phyloP scores from a whole-genome alignment of 345 rosid genomes.

The Boechera retrofracta region DNA sequence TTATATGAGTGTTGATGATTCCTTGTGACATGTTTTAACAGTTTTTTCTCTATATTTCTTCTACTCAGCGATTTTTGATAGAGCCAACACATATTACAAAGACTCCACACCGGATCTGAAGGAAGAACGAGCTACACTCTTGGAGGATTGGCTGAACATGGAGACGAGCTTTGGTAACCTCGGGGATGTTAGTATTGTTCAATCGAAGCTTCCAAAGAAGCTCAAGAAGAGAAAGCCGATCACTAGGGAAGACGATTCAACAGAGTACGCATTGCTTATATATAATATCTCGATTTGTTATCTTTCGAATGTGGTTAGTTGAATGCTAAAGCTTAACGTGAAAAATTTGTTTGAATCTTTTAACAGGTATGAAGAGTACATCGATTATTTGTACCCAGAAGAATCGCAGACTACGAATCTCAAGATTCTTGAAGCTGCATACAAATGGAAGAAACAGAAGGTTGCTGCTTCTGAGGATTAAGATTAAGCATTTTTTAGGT shows the following conservation, averaged over 20 bases:
- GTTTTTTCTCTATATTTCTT: no score
- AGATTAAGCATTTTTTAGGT: not conserved
- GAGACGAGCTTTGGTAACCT: constrained; percentile 13
- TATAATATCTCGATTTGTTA: not conserved
- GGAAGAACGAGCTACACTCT: no score
- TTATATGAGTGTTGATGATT: no score
- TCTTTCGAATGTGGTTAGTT: not conserved
- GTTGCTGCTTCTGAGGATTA: constrained; percentile 39
- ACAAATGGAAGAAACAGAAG: no score
- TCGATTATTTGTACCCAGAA: no score
- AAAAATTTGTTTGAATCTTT: not conserved
- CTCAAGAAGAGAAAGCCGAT: not conserved
- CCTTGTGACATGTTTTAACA: no score
- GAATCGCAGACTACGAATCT: no score
- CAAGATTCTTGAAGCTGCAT: no score
- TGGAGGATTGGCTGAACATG: no score
- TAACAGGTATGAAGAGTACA: constrained; percentile 49
- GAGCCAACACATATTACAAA: no score
- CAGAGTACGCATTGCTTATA: constrained; percentile 40
- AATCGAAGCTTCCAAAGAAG: constrained; percentile 57
- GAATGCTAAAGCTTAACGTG: constrained; percentile 2
- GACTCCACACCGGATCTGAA: no score
- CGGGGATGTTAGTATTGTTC: constrained; percentile 42
- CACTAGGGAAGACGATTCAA: not conserved
- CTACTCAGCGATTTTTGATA: no score